These are phyloP conservation scores for Stenocarpella maydis DNA, from an alignment of 2,329 filamentous ascomycete genomes.

Conservation along the genomic window DNA sequence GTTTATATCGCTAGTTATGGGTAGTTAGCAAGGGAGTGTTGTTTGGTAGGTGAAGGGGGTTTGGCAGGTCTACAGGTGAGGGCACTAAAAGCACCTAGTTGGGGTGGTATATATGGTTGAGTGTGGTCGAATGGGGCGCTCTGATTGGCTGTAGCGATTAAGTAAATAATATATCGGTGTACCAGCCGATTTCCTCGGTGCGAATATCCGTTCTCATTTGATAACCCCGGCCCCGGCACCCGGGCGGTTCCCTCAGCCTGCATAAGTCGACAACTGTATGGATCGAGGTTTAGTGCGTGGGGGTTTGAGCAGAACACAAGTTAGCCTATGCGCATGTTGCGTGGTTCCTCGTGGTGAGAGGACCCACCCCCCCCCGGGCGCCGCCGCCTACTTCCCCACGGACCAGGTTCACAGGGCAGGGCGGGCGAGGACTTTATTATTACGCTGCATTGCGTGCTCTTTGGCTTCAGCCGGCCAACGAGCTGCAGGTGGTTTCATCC, in stretches of 20 bases:
- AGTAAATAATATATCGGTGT: too few species aligned
- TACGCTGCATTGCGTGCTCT: neutral
- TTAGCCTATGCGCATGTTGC: slow-evolving; percentile 2
- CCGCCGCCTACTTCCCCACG: neutral
- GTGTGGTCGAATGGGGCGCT: too few species aligned
- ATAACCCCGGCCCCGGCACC: neutral
- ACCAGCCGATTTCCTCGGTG: too few species aligned
- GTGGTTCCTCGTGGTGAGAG: neutral
- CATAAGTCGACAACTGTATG: slow-evolving; percentile 8
- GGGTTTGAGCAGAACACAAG: neutral
- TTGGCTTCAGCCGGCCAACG: neutral
- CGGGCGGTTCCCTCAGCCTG: slow-evolving; percentile 22
- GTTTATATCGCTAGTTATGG: too few species aligned
- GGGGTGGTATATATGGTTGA: too few species aligned
- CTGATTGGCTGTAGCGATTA: too few species aligned
- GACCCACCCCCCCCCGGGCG: too few species aligned
- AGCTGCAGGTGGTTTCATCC: slow-evolving; percentile 13
- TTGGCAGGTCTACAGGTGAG: too few species aligned
- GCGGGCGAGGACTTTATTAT: neutral
- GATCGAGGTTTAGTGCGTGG: slow-evolving; percentile 21
- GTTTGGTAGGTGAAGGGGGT: too few species aligned
- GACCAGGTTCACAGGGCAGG: neutral
- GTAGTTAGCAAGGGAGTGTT: too few species aligned
- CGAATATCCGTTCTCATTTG: too few species aligned
- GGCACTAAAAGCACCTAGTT: too few species aligned